Evolutionary conservation across 2,329 filamentous ascomycete species (phyloP), one percentile per base, ranked within the genome.

Genomic region (Penicillium vulpinum): DNA sequence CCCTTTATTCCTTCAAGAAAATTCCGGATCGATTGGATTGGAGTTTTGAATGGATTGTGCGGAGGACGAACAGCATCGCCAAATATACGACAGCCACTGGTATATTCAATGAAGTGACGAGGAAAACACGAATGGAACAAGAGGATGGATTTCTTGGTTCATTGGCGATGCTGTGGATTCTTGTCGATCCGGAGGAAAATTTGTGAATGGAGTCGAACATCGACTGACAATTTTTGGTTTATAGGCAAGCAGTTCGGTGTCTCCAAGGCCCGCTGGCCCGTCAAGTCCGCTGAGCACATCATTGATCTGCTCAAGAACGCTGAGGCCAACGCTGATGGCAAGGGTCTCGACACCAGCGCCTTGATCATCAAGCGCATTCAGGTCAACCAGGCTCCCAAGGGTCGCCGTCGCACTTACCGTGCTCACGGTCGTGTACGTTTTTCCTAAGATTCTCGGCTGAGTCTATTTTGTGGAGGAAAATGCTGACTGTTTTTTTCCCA

Each of bases 371-470:
- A 97, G 91, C 95, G 97, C 90, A 99, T 99, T 84, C 94, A 99
- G 86, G 94, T 99, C 87, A 99, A 99, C 91, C 94, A 99, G 87
- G 95, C 94, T 73, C 94, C 94, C 76, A 97, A 97, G 89, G 93
- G 97, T 87, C 89, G 94, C 79, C 88, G 94, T 84, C 89, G 94
- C 81, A 99, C 94, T 78, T 99, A 99, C 90, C 92, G 94, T 88
- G 95, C 95, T 67, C 94, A 99, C 87, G 94, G 94, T 88, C 92
- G 94, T 85, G 93, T 97, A 95, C 75, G 92, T 91, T 72, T 57
- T 55, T 51, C 22, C 58, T 7, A 39, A 24, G 48, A 36, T 56
- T 31, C 28, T 9, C 22, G 26, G 26, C 10, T n/a, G 24, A 18
- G 11, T 31, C 2, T 16, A 31, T 29, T 22, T 24, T 31, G 5